Evolutionary conservation across 306 rosid species (phyloP).

Genomic region (Echinosophora koreensis): DNA sequence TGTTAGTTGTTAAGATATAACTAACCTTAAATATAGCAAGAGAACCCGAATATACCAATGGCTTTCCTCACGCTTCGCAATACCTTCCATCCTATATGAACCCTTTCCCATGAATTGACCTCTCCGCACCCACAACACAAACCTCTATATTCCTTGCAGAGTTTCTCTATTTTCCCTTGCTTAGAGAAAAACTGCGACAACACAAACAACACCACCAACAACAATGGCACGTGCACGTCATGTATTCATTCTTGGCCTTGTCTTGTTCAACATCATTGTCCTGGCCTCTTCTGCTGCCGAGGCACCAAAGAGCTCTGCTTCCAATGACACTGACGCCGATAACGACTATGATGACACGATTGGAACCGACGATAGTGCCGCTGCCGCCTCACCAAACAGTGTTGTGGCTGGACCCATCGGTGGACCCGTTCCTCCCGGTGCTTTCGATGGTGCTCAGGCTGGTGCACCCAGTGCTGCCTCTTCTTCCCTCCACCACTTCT

Average conservation of each 20-base stretch:
- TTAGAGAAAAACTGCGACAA: slow-evolving; percentile 3
- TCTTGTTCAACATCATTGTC: slow-evolving; percentile 58
- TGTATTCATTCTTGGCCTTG: slow-evolving; percentile 49
- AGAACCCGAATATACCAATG: not conserved
- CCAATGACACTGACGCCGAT: not conserved
- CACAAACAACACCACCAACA: not conserved
- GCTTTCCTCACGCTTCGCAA: slow-evolving; percentile 5
- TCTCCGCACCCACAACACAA: not conserved
- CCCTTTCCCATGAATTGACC: not conserved
- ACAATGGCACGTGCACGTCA: slow-evolving; percentile 69
- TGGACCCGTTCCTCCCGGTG: slow-evolving; percentile 57
- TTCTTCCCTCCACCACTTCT: slow-evolving; percentile 26
- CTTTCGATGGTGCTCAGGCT: not conserved
- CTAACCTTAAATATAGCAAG: not conserved
- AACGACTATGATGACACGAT: not conserved
- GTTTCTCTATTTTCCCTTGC: not conserved
- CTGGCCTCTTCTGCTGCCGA: slow-evolving; percentile 45
- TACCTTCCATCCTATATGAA: not conserved
- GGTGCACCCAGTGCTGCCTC: slow-evolving; percentile 8
- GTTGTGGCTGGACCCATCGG: slow-evolving; percentile 55
- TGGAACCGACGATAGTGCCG: not conserved
- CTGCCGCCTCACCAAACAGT: slow-evolving; percentile 18
- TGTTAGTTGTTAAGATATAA: no score
- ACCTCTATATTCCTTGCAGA: not conserved
- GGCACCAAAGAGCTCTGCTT: not conserved